phyloP scores from a whole-genome alignment of 2,329 filamentous ascomycete species.

The Aspergillus flavus region DNA sequence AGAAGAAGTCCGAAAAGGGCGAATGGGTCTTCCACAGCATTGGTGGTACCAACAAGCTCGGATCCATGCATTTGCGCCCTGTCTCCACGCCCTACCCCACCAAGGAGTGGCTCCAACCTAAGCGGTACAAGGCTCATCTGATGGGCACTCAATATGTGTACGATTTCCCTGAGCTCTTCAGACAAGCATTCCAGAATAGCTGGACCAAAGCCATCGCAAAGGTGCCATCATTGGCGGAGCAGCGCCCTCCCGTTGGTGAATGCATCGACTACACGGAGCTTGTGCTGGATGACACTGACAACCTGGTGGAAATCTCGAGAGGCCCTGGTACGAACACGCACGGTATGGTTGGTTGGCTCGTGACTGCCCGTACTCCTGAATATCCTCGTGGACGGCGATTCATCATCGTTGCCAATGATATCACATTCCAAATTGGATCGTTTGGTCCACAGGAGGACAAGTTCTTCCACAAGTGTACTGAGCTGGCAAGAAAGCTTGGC shows the following conservation, averaged over 20 bases:
- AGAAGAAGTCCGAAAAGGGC: slow-evolving; percentile 96
- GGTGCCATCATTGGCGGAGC: slow-evolving; percentile 72
- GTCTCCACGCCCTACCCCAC: slow-evolving; percentile 93
- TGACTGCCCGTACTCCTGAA: slow-evolving; percentile 92
- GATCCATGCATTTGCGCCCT: slow-evolving; percentile 88
- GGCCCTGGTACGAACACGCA: slow-evolving; percentile 94
- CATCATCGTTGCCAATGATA: slow-evolving; percentile 97
- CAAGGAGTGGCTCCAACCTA: slow-evolving; percentile 98
- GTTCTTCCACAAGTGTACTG: slow-evolving; percentile 99
- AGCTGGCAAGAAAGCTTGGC: slow-evolving; percentile 88
- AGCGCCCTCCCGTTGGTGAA: slow-evolving; percentile 82
- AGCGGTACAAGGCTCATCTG: slow-evolving; percentile 98
- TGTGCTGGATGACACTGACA: slow-evolving; percentile 91
- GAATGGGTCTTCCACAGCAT: slow-evolving; percentile 99
- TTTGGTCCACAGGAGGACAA: slow-evolving; percentile 96
- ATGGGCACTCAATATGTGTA: slow-evolving; percentile 99
- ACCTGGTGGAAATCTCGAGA: slow-evolving; percentile 86
- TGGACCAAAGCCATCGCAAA: slow-evolving; percentile 78
- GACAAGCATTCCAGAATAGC: slow-evolving; percentile 94
- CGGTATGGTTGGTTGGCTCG: slow-evolving; percentile 98
- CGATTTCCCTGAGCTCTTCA: slow-evolving; percentile 99
- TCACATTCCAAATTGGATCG: slow-evolving; percentile 97
- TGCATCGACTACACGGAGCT: slow-evolving; percentile 94
- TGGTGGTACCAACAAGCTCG: slow-evolving; percentile 91
- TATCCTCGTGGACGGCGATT: slow-evolving; percentile 91